Conservation (phyloP, 1,284 basidiomycete species). For the Coriolopsis trogii region DNA sequence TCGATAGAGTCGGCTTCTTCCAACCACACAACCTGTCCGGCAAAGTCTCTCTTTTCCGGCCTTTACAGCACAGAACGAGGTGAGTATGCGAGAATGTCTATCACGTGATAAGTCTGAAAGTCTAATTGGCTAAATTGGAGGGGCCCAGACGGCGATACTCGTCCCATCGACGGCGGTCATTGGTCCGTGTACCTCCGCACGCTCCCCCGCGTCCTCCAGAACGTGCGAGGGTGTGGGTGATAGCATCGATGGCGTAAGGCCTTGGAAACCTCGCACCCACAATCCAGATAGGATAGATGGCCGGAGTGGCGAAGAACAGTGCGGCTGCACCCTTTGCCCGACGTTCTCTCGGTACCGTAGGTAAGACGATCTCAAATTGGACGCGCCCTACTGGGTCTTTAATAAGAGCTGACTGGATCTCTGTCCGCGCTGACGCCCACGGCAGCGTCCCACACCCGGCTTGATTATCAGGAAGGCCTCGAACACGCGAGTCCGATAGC, state of each 20-base stretch:
- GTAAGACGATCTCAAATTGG: constrained; percentile 5
- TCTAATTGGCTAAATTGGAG: constrained; percentile 25
- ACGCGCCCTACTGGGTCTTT: constrained; percentile 5
- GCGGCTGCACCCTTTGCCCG: constrained; percentile 4
- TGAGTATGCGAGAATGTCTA: constrained; percentile 12
- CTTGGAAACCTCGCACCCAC: constrained; percentile 12
- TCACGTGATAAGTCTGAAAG: constrained; percentile 25
- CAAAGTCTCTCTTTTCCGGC: constrained; percentile 7
- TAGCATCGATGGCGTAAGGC: constrained; percentile 15
- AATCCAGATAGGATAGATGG: constrained; percentile 15
- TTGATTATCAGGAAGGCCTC: constrained; percentile 11
- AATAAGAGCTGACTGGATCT: constrained; percentile 4
- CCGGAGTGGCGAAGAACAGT: constrained; percentile 7
- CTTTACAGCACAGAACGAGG: constrained; percentile 2
- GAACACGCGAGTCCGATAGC: constrained; percentile 2
- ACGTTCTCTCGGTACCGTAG: constrained; percentile 12
- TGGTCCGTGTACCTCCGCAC: constrained; percentile 10
- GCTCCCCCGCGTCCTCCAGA: constrained; percentile 3
- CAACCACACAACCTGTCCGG: constrained; percentile 8
- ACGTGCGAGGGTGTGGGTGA: constrained; percentile 15
- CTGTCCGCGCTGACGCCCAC: not conserved
- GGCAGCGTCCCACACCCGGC: constrained; percentile 1
- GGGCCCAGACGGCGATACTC: constrained; percentile 18
- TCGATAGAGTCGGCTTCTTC: constrained; percentile 22
- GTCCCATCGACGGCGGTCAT: constrained; percentile 13